Percentiles rank a stretch among this genome's conserved stretches.
These are phyloP conservation scores for Dactylellina sp. DNA, from an alignment of 2,329 filamentous ascomycete species.

Conservation along the genomic window DNA sequence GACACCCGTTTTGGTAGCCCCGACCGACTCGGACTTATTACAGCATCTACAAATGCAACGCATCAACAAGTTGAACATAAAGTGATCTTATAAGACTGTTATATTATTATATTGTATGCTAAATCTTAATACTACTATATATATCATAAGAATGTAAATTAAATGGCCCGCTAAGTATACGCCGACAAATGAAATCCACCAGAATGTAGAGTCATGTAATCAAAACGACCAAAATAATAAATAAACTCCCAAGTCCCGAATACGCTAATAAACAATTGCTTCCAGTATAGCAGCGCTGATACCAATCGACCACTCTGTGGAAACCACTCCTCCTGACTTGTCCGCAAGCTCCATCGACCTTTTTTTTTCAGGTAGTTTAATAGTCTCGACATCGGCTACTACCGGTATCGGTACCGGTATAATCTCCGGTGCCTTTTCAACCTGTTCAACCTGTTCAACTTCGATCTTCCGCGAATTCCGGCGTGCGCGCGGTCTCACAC, in stretches of 20 bases:
- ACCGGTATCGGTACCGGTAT: conserved; percentile 2
- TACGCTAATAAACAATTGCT: conserved; percentile 2
- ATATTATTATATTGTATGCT: no score
- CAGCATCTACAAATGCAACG: conserved; percentile 42
- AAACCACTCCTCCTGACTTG: conserved; percentile 19
- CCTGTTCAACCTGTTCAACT: conserved; percentile 8
- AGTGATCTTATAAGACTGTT: no score
- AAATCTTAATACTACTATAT: background rate
- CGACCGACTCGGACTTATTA: conserved; percentile 51
- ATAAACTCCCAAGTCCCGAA: background rate
- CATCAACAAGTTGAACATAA: background rate
- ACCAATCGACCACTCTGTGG: conserved; percentile 32
- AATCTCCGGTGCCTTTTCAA: background rate
- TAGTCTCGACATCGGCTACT: conserved; percentile 13
- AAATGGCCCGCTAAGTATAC: background rate
- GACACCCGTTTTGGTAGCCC: conserved; percentile 29
- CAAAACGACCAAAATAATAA: conserved; percentile 5
- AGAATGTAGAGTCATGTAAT: background rate
- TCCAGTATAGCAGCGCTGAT: conserved; percentile 36
- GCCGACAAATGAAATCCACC: conserved; percentile 4
- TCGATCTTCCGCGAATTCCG: conserved; percentile 16
- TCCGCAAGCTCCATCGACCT: conserved; percentile 20
- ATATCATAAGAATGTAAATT: no score
- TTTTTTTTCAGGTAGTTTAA: conserved; percentile 39
- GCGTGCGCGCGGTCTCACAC: conserved; percentile 12